phyloP scores from a whole-genome alignment of 2,329 filamentous ascomycete species.

The Stagonosporopsis vannaccii region DNA sequence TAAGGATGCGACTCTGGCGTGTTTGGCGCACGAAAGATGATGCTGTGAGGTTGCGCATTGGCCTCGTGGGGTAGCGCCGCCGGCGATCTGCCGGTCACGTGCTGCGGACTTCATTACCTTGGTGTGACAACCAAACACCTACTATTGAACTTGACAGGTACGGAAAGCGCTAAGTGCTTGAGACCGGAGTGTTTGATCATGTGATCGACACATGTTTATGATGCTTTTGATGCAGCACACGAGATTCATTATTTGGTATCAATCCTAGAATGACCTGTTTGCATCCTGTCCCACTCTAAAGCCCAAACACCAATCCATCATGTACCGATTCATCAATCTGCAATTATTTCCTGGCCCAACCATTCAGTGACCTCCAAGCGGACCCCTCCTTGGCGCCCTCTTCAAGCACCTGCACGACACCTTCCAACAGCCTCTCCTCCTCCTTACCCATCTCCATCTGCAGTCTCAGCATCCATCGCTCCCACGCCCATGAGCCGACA shows the following conservation, averaged over 20 bases:
- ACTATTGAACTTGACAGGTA: neutral
- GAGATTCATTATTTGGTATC: conserved; percentile 42
- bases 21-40: conserved; percentile 16
- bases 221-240: conserved; percentile 32
- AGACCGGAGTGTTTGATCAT: neutral
- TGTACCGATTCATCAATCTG: conserved; percentile 12
- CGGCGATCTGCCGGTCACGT: conserved; percentile 14
- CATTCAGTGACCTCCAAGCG: conserved; percentile 67
- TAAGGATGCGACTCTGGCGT: conserved; percentile 3
- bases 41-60: conserved; percentile 11
- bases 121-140: too few relatives aligned
- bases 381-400: conserved; percentile 65
- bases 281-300: neutral
- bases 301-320: conserved; percentile 33
- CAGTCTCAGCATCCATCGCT: conserved; percentile 91
- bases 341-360: conserved; percentile 53
- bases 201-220: conserved; percentile 26
- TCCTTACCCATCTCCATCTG: conserved; percentile 84
- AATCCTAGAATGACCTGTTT: conserved; percentile 25
- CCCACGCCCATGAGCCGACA: conserved; percentile 89
- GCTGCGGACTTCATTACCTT: neutral
- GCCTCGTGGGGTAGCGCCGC: conserved; percentile 32
- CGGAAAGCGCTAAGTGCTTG: neutral
- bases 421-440: conserved; percentile 60
- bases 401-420: conserved; percentile 65